A percentile compares a stretch with the other conserved stretches of the same genome.
phyloP scores from a whole-genome alignment of 1,284 basidiomycete species.

The Naganishia cerealis region DNA sequence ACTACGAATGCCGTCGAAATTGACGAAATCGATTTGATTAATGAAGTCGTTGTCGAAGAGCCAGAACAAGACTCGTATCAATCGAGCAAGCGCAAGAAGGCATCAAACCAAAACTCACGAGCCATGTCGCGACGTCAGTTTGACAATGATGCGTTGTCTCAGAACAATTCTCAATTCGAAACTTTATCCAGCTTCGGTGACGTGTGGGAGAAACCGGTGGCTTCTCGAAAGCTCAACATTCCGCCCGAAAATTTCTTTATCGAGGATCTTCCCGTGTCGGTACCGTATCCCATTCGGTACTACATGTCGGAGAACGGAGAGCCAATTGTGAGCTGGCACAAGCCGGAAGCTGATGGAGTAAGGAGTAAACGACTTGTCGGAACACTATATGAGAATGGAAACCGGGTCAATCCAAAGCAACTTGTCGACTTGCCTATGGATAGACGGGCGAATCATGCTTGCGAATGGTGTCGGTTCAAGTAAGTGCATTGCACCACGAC shows the following conservation, averaged over 20 bases:
- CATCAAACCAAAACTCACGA: neutral
- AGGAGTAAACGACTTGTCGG: slow-evolving; percentile 18
- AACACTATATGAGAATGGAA: slow-evolving; percentile 24
- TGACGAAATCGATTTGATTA: slow-evolving; percentile 22
- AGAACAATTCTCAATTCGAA: neutral
- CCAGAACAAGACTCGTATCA: slow-evolving; percentile 1
- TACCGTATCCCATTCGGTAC: slow-evolving; percentile 24
- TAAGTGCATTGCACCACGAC: neutral
- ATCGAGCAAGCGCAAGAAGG: slow-evolving; percentile 16
- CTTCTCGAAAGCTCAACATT: slow-evolving; percentile 12
- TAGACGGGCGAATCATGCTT: slow-evolving; percentile 19
- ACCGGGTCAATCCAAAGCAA: slow-evolving; percentile 18
- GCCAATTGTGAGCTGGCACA: slow-evolving; percentile 21
- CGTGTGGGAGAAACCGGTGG: neutral
- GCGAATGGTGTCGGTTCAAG: slow-evolving; percentile 29
- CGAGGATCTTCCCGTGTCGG: slow-evolving; percentile 23
- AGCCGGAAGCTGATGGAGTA: slow-evolving; percentile 14
- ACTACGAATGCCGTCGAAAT: neutral
- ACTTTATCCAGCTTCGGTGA: neutral
- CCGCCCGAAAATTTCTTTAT: slow-evolving; percentile 14
- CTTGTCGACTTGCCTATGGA: slow-evolving; percentile 22
- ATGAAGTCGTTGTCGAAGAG: slow-evolving; percentile 4
- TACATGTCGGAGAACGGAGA: slow-evolving; percentile 4
- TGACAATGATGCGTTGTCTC: slow-evolving; percentile 3
- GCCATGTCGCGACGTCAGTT: slow-evolving; percentile 13